Evolutionary conservation across 371 early-diverging fungal species (phyloP).

Genomic region (Funneliformis caledonium): DNA sequence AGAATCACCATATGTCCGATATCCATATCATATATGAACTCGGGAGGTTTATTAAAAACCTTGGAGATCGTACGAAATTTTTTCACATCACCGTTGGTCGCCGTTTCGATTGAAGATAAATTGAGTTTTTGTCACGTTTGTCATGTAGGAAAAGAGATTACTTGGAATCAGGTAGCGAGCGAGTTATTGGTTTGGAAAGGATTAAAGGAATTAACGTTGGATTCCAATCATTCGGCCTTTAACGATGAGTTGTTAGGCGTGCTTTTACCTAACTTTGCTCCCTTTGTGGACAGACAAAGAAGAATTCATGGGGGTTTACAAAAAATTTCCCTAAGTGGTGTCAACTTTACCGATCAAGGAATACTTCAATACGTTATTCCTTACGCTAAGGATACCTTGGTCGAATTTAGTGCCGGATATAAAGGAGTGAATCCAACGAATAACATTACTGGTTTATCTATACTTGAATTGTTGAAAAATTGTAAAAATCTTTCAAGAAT

Average conservation of each 20-base stretch:
- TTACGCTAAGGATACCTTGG: conserved; percentile 1
- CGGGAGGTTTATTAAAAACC: conserved; percentile 31
- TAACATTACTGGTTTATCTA: neutral
- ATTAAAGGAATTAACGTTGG: conserved; percentile 16
- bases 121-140: conserved; percentile 33
- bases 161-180: neutral
- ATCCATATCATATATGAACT: conserved; percentile 34
- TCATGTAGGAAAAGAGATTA: conserved; percentile 31
- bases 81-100: neutral
- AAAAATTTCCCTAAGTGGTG: conserved; percentile 25
- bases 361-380: conserved; percentile 29
- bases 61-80: conserved; percentile 2
- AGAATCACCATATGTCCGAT: conserved; percentile 36
- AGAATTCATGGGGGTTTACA: neutral
- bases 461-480: conserved; percentile 2
- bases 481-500: conserved; percentile 25
- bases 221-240: conserved; percentile 35
- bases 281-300: neutral
- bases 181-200: neutral
- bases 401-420: conserved; percentile 17
- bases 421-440: neutral
- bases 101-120: conserved; percentile 23
- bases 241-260: conserved; percentile 25
- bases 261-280: neutral
- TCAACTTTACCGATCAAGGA: conserved; percentile 35